Evolutionary conservation across 2,329 filamentous ascomycete genomes (phyloP).

Genomic region (Chaetomium sp.): DNA sequence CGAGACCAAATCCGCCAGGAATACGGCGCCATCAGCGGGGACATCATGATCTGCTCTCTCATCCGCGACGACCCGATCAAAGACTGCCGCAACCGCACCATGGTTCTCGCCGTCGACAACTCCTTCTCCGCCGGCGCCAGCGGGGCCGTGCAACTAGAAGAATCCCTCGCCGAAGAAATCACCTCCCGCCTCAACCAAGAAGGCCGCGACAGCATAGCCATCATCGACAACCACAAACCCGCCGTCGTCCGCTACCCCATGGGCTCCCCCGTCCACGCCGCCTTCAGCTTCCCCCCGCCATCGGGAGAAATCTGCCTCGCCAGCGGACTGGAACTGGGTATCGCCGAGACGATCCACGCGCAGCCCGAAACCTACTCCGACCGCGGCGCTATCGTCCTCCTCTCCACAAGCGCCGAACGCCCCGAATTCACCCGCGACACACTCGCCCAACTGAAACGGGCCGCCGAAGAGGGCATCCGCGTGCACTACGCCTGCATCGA

Average conservation of each 20-base stretch:
- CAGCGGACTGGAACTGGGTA: constrained; percentile 14
- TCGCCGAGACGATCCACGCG: constrained; percentile 14
- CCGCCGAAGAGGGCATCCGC: constrained; percentile 18
- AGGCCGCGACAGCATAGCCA: constrained; percentile 11
- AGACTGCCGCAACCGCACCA: constrained; percentile 16
- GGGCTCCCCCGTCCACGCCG: constrained; percentile 8
- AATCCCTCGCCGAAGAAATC: constrained; percentile 6
- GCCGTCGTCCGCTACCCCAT: constrained; percentile 11
- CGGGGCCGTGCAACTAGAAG: constrained; percentile 4
- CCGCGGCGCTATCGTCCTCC: constrained; percentile 15
- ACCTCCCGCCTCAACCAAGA: constrained; percentile 8
- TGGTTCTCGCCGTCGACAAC: constrained; percentile 15
- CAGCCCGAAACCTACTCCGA: constrained; percentile 19
- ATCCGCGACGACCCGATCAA: constrained; percentile 19
- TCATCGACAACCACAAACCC: constrained; percentile 9
- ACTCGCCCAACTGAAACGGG: constrained; percentile 13
- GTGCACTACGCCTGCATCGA: constrained; percentile 20
- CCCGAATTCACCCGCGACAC: neutral
- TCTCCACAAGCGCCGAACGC: constrained; percentile 10
- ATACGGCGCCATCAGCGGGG: constrained; percentile 15
- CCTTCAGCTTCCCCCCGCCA: neutral
- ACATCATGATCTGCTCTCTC: constrained; percentile 21
- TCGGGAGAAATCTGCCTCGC: constrained; percentile 7
- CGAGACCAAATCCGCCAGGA: constrained; percentile 11
- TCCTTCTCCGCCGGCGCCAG: constrained; percentile 3